phyloP scores from a whole-genome alignment of 768 basidiomycete species.

The Punctularia strigosozonata region DNA sequence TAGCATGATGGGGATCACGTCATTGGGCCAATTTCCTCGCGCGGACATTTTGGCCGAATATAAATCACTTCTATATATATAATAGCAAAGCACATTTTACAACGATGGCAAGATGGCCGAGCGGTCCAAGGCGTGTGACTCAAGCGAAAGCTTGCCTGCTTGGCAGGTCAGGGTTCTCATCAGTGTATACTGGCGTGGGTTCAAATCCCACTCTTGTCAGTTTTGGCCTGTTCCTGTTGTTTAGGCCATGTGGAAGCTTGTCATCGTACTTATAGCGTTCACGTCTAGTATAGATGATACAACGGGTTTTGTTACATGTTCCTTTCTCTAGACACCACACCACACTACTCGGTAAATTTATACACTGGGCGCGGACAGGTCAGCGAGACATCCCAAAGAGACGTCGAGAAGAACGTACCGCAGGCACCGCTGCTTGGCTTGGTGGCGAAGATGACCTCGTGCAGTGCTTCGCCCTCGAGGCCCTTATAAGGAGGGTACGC shows the following conservation, averaged over 20 bases:
- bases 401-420: slow-evolving; percentile 33
- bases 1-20: too few species aligned
- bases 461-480: slow-evolving; percentile 44
- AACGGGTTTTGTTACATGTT: too few species aligned
- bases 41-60: too few species aligned
- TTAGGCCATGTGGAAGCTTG: too few species aligned
- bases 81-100: too few species aligned
- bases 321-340: too few species aligned
- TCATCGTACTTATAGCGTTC: too few species aligned
- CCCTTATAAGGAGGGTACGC: slow-evolving; percentile 53
- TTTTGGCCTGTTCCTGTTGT: background rate
- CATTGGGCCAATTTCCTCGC: too few species aligned
- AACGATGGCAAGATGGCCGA: slow-evolving; percentile 55
- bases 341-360: too few species aligned
- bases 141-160: slow-evolving; percentile 29
- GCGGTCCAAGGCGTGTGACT: slow-evolving; percentile 56
- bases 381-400: background rate
- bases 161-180: slow-evolving; percentile 12
- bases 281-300: too few species aligned
- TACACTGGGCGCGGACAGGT: background rate
- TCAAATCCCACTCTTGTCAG: slow-evolving; percentile 17
- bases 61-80: too few species aligned
- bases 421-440: slow-evolving; percentile 76
- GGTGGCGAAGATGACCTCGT: slow-evolving; percentile 71
- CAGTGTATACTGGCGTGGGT: slow-evolving; percentile 11